A percentile compares a stretch with the other conserved stretches of the same genome.
Conservation (phyloP, 768 basidiomycete species). For the Termitomyces sp. region DNA sequence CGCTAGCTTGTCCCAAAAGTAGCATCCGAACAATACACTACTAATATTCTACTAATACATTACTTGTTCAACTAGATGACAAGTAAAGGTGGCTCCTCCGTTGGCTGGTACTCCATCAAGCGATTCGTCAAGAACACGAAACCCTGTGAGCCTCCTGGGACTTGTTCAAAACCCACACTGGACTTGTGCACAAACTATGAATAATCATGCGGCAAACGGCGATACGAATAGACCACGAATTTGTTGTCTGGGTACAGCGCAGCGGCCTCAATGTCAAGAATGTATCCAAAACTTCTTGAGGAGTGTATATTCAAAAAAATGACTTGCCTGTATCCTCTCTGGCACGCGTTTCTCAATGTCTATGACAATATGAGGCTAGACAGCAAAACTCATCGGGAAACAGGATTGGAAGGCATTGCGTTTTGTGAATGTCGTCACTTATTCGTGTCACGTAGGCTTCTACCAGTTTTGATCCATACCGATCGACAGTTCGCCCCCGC, state of each 20-base stretch:
- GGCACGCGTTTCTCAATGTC: conserved; percentile 65
- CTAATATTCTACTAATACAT: background rate
- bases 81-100: conserved; percentile 54
- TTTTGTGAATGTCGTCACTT: conserved; percentile 73
- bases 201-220: conserved; percentile 68
- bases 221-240: conserved; percentile 87
- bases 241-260: conserved; percentile 74
- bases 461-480: conserved; percentile 86
- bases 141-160: conserved; percentile 71
- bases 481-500: conserved; percentile 80
- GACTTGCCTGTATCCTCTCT: conserved; percentile 56
- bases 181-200: conserved; percentile 91
- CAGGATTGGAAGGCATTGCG: conserved; percentile 92
- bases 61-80: conserved; percentile 25
- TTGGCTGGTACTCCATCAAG: conserved; percentile 44
- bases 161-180: conserved; percentile 87
- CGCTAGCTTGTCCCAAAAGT: conserved; percentile 7
- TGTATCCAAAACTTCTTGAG: conserved; percentile 75
- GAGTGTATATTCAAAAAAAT: conserved; percentile 80
- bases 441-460: conserved; percentile 94
- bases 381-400: conserved; percentile 71
- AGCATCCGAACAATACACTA: background rate
- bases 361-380: conserved; percentile 67
- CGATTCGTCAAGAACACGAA: conserved; percentile 90
- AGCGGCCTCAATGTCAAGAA: conserved; percentile 77